phyloP scores from a whole-genome alignment of 23 red algal genomes.

The Gracilaria vermiculophylla region DNA sequence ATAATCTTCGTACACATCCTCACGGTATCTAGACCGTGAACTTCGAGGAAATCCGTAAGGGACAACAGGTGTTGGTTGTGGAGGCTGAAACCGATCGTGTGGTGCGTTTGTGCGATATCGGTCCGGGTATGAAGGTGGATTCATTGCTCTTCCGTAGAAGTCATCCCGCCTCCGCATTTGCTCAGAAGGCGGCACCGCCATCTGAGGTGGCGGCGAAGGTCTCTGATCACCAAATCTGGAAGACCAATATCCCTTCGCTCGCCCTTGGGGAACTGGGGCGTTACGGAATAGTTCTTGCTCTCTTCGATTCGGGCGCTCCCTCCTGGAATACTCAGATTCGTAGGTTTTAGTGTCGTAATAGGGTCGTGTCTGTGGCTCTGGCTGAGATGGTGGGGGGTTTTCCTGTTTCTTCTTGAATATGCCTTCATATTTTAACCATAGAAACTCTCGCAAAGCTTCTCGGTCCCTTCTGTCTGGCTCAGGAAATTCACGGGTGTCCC shows the following conservation, averaged over 20 bases:
- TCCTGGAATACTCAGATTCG: not conserved
- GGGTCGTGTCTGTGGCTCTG: not conserved
- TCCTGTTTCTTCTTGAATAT: conserved; percentile 36
- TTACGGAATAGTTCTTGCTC: conserved; percentile 51
- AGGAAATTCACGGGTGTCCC: conserved; percentile 49
- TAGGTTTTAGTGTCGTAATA: conserved; percentile 21
- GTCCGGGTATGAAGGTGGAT: conserved; percentile 33
- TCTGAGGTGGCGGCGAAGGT: not conserved
- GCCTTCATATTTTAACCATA: conserved; percentile 68
- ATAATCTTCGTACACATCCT: conserved; percentile 49
- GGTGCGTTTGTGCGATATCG: conserved; percentile 28
- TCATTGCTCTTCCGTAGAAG: conserved; percentile 14
- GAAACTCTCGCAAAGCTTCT: conserved; percentile 55
- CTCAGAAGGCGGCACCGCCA: not conserved
- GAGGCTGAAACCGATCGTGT: conserved; percentile 44
- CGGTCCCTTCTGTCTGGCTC: conserved; percentile 39
- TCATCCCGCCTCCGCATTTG: conserved; percentile 35
- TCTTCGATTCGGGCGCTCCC: conserved; percentile 11
- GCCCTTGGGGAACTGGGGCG: conserved; percentile 20
- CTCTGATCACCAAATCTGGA: conserved; percentile 18
- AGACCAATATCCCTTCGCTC: conserved; percentile 21
- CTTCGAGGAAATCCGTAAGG: conserved; percentile 33
- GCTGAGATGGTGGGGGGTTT: not conserved
- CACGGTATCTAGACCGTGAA: conserved; percentile 10
- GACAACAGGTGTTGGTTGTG: conserved; percentile 40